phyloP scores from a whole-genome alignment of 139 green algal species.

The Zygnema circumcarinatum region DNA sequence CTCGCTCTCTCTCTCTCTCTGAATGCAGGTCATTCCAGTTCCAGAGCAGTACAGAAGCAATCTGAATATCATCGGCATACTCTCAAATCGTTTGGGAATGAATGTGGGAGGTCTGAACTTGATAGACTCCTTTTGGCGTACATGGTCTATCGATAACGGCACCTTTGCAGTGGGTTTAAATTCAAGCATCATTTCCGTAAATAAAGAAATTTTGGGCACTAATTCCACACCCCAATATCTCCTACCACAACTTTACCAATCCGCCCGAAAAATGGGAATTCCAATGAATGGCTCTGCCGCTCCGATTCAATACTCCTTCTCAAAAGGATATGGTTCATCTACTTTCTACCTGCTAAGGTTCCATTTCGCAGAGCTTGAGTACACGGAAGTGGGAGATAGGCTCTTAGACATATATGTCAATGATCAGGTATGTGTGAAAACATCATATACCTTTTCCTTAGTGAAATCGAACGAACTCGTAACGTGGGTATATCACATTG shows the following conservation, averaged over 20 bases:
- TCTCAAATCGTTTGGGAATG: not conserved
- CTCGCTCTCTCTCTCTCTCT: not conserved
- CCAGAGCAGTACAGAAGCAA: not conserved
- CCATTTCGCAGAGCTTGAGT: slow-evolving; percentile 26
- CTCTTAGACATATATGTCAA: slow-evolving; percentile 24
- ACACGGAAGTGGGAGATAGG: slow-evolving; percentile 1
- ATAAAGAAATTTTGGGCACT: not conserved
- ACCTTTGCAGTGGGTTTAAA: not conserved
- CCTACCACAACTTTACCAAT: not conserved
- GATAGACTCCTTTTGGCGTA: not conserved
- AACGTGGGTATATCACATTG: not conserved
- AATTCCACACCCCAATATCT: not conserved
- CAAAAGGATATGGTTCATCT: not conserved
- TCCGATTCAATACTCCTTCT: not conserved
- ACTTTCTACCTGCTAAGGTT: slow-evolving; percentile 3
- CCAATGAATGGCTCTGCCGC: not conserved
- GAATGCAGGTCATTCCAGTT: not conserved
- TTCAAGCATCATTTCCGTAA: not conserved
- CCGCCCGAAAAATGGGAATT: not conserved
- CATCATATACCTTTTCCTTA: not conserved
- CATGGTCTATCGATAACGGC: not conserved
- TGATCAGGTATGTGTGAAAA: not conserved
- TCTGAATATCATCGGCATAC: not conserved
- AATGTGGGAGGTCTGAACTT: not conserved
- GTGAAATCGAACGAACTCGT: not conserved